Evolutionary conservation across 1,284 basidiomycete genomes (phyloP).

Genomic region (Trametes versicolor): DNA sequence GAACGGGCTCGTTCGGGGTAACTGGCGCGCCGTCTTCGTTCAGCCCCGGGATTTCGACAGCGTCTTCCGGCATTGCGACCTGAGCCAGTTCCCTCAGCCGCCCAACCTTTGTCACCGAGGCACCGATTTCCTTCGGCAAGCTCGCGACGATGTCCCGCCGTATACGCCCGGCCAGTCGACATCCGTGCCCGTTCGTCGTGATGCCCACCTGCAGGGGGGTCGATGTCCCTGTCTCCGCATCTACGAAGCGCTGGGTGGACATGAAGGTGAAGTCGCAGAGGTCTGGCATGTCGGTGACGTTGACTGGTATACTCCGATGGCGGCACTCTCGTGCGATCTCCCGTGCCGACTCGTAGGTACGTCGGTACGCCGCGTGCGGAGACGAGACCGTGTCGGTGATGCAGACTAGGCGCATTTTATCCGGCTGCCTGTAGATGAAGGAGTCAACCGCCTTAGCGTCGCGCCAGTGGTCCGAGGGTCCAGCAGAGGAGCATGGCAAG

Average conservation of each 20-base stretch:
- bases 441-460: constrained; percentile 56
- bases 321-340: constrained; percentile 64
- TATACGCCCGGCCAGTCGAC: constrained; percentile 85
- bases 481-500: constrained; percentile 51
- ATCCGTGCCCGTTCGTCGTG: constrained; percentile 93
- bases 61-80: constrained; percentile 36
- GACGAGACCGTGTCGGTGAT: constrained; percentile 79
- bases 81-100: constrained; percentile 74
- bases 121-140: constrained; percentile 80
- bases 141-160: constrained; percentile 84
- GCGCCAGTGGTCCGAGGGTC: constrained; percentile 40
- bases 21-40: constrained; percentile 65
- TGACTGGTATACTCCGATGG: constrained; percentile 77
- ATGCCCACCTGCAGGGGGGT: constrained; percentile 87
- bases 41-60: constrained; percentile 51
- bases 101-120: constrained; percentile 83
- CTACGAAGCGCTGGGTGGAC: constrained; percentile 85
- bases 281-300: constrained; percentile 87
- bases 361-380: constrained; percentile 46
- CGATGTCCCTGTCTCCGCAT: constrained; percentile 53
- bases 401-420: constrained; percentile 65
- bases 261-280: constrained; percentile 94
- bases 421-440: constrained; percentile 50
- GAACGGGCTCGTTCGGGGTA: constrained; percentile 87
- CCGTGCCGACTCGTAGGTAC: constrained; percentile 61